A percentile compares a stretch with the other conserved stretches of the same genome.
These are phyloP conservation scores for Macroventuria anomochaeta DNA, from an alignment of 2,329 filamentous ascomycete genomes.

Conservation along the genomic window DNA sequence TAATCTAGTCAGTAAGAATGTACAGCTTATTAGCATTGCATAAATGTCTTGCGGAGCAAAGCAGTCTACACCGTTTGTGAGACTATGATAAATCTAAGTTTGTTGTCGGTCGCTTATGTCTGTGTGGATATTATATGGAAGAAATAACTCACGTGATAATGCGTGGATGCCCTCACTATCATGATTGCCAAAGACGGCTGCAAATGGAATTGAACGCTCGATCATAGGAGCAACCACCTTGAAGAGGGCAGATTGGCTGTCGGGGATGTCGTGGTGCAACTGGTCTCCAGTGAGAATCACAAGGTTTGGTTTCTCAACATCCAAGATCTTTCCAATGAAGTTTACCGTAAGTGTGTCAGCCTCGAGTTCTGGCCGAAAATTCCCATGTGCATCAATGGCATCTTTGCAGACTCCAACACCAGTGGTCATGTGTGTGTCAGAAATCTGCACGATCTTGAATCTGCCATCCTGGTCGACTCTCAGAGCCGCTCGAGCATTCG, in stretches of 20 bases:
- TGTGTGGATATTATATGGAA: background rate
- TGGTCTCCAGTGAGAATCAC: constrained; percentile 74
- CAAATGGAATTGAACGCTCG: constrained; percentile 63
- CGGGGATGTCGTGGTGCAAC: constrained; percentile 66
- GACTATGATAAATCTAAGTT: no score
- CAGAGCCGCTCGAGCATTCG: constrained; percentile 63
- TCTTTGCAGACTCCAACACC: constrained; percentile 86
- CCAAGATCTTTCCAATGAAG: constrained; percentile 67
- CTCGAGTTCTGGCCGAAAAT: constrained; percentile 78
- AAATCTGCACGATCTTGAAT: constrained; percentile 93
- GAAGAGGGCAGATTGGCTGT: constrained; percentile 49
- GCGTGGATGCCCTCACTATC: constrained; percentile 57
- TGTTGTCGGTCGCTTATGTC: background rate
- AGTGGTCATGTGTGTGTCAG: constrained; percentile 88
- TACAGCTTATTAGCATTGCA: no score
- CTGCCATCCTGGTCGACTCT: constrained; percentile 82
- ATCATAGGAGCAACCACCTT: constrained; percentile 51
- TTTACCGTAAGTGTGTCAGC: constrained; percentile 88
- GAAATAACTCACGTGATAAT: constrained; percentile 25
- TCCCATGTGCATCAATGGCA: constrained; percentile 69
- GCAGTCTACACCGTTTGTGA: no score
- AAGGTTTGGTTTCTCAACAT: constrained; percentile 62
- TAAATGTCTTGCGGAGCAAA: no score
- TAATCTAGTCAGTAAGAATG: constrained; percentile 16
- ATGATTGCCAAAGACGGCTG: constrained; percentile 74